Evolutionary conservation across 371 early-diverging fungal genomes (phyloP).

Genomic region (Mortierella sp.): DNA sequence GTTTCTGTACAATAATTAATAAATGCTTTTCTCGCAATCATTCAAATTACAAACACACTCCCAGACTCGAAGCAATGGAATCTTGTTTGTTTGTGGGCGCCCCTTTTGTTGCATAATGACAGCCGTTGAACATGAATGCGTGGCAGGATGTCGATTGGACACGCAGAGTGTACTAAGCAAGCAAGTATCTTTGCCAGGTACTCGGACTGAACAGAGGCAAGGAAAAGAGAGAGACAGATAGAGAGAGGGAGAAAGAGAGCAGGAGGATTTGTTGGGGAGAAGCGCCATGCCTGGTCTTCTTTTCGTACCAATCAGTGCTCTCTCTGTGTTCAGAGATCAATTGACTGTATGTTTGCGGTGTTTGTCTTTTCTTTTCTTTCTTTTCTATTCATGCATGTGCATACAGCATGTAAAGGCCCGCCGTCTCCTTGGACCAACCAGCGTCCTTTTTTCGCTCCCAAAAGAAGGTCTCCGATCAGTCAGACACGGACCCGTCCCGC

Average conservation of each 20-base stretch:
- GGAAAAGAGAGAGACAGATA: background rate
- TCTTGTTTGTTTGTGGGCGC: background rate
- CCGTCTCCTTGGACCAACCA: background rate
- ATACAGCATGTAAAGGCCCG: background rate
- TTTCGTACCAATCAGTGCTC: background rate
- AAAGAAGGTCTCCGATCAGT: background rate
- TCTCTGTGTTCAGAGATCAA: background rate
- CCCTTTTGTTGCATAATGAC: background rate
- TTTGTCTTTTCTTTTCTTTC: background rate
- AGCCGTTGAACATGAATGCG: background rate
- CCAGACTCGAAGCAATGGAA: background rate
- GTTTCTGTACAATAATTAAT: slow-evolving; percentile 6
- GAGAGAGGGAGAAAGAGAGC: background rate
- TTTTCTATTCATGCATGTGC: background rate
- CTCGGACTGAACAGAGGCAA: background rate
- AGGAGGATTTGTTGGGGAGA: background rate
- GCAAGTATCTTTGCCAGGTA: background rate
- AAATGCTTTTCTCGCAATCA: slow-evolving; percentile 10
- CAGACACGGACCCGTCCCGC: background rate
- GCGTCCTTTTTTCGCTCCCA: background rate
- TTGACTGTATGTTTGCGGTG: background rate
- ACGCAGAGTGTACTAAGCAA: background rate
- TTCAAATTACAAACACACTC: background rate
- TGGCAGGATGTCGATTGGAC: background rate
- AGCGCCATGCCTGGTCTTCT: background rate